Base-by-base conservation (phyloP, 441 rosid species). In the Gossypium davidsonii region DNA sequence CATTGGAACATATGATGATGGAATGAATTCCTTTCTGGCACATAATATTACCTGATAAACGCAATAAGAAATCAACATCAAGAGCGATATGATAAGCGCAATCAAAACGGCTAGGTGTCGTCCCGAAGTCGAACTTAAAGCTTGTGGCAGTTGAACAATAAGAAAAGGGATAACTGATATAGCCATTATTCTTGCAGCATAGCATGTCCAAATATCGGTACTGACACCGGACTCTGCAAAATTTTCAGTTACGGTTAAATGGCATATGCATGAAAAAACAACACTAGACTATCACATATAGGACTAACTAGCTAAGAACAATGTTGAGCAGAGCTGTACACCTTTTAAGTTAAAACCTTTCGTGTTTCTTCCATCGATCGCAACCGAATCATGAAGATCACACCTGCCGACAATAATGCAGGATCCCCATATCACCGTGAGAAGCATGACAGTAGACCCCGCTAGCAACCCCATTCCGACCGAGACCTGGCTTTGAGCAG, bases 401-500 rank as follows among this genome's bases (percentile, higher is more conserved):
- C 91, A 88, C 83, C 85, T 91, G 75, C 98, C 98, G 74, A 94
- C 93, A 15, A 90, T 25, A 44, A 91, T 81, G 73, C 98, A 94
- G 25, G 94, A 80, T 49, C 98, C 98, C 98, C 98, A 94, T 53
- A 92, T 88, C 8, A 90, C 75, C 3, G 98, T 94, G 55, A 88
- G 79, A 25, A 94, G 97, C 97, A 94, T 89, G 52, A 94, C 97
- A 2, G 97, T 94, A n/a, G 97, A 92, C 6, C 97, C 98, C 57
- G 98, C 98, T 7, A 94, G 79, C 84, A 94, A 83, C 21, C 98
- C 98, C 98, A 94, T 94, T 63, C 98, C 98, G n/a, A 94, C 89
- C 1, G 97, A 88, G 34, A 94, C 98, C 81, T 94, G 97, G 78
- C 83, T 85, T 77, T 94, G 98, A 49, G 98, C 98, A 44, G 85